Evolutionary conservation across 257 asterid species (phyloP).

Genomic region (Nicotiana undulata): DNA sequence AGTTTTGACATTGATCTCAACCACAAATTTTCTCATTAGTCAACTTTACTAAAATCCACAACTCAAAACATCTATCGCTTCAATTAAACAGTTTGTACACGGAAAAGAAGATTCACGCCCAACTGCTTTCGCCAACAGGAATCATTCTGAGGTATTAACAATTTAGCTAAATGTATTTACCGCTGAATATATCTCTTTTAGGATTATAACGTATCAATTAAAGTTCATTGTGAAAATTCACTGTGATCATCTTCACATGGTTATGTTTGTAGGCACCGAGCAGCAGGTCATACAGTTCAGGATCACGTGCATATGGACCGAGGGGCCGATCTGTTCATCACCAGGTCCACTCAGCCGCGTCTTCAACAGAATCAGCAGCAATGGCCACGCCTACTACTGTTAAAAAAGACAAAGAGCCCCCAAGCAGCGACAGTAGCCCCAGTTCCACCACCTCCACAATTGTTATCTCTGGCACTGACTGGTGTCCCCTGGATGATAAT

Average conservation of each 20-base stretch:
- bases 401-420: not conserved
- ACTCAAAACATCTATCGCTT: not conserved
- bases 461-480: conserved; percentile 18
- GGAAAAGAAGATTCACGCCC: conserved; percentile 50
- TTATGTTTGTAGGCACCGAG: conserved; percentile 33
- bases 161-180: not conserved
- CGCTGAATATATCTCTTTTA: not conserved
- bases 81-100: conserved; percentile 45
- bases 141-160: conserved; percentile 41
- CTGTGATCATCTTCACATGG: not conserved
- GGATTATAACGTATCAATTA: not conserved
- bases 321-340: conserved; percentile 26
- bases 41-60: not conserved
- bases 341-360: conserved; percentile 22
- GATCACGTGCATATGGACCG: conserved; percentile 37
- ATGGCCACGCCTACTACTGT: not conserved
- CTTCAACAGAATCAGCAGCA: not conserved
- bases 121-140: conserved; percentile 29
- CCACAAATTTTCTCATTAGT: not conserved
- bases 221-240: not conserved
- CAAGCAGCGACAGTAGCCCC: conserved; percentile 14
- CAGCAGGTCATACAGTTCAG: conserved; percentile 33
- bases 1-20: conserved; percentile 1
- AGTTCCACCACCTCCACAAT: conserved; percentile 8
- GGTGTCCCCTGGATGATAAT: conserved; percentile 65